Percentiles rank a stretch among this genome's conserved stretches.
Evolutionary conservation across 2,329 filamentous ascomycete genomes (phyloP).

Genomic region (Triangularia setosa): DNA sequence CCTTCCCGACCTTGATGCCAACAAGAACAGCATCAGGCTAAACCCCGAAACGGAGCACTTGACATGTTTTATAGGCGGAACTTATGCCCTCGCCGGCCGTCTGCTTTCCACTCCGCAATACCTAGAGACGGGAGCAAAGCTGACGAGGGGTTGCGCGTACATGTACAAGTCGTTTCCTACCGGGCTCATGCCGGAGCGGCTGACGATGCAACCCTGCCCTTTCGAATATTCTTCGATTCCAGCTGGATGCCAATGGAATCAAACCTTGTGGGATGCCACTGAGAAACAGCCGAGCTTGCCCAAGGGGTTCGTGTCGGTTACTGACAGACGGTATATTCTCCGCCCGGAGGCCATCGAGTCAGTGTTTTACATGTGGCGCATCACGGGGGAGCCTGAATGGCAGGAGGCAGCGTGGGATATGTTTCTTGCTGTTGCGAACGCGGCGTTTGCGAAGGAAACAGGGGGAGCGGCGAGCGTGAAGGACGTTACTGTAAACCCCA

Average conservation of each 20-base stretch:
- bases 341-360: conserved; percentile 33
- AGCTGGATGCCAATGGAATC: conserved; percentile 48
- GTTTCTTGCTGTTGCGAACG: conserved; percentile 43
- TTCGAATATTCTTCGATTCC: background rate
- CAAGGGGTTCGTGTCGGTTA: conserved; percentile 60
- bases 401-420: conserved; percentile 53
- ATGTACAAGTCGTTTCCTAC: conserved; percentile 53
- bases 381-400: conserved; percentile 44
- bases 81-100: conserved; percentile 63
- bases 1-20: conserved; percentile 1
- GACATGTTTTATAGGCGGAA: conserved; percentile 66
- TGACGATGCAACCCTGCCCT: conserved; percentile 34
- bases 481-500: conserved; percentile 42
- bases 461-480: conserved; percentile 44
- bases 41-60: conserved; percentile 48
- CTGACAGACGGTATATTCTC: conserved; percentile 47
- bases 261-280: conserved; percentile 37
- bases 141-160: conserved; percentile 60
- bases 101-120: conserved; percentile 53
- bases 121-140: conserved; percentile 49
- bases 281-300: conserved; percentile 36
- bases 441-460: conserved; percentile 38
- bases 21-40: conserved; percentile 30
- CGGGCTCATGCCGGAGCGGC: conserved; percentile 51
- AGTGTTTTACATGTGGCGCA: conserved; percentile 50